A percentile compares a stretch with the other conserved stretches of the same genome.
Conservation (phyloP, 305 asterid genomes). For the Fraxinus ornus region DNA sequence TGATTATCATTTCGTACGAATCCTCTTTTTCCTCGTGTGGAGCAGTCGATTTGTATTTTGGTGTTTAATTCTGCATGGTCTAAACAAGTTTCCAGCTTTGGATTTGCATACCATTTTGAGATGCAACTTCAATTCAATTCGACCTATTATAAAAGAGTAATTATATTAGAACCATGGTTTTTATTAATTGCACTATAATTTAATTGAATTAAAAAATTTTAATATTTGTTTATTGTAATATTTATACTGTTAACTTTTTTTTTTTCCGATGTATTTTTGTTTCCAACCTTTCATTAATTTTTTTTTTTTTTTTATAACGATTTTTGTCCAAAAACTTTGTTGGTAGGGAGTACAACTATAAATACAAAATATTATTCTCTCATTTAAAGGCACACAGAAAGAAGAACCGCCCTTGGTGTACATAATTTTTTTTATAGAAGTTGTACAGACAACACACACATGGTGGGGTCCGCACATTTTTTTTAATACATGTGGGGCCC, state of each 20-base stretch:
- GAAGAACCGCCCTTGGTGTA: too few relatives aligned
- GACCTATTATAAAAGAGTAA: background rate
- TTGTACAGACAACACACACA: too few relatives aligned
- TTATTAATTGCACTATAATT: background rate
- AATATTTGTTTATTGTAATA: background rate
- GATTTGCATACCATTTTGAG: background rate
- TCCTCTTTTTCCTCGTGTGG: background rate
- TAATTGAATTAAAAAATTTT: too few relatives aligned
- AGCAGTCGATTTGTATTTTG: background rate
- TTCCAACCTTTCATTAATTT: background rate
- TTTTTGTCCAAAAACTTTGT: background rate
- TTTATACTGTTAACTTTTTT: background rate
- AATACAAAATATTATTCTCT: background rate
- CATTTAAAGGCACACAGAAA: too few relatives aligned
- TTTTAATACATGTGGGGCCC: too few relatives aligned
- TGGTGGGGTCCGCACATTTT: too few relatives aligned
- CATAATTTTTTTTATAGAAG: too few relatives aligned
- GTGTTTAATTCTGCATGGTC: background rate
- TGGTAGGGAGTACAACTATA: background rate
- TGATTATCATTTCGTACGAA: background rate
- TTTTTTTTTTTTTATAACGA: background rate
- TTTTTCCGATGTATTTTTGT: background rate
- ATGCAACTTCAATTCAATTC: background rate
- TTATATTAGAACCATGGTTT: background rate
- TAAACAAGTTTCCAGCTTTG: background rate